Evolutionary conservation across 768 basidiomycete genomes (phyloP).

Genomic region (Naganishia vaughanmartiniae): DNA sequence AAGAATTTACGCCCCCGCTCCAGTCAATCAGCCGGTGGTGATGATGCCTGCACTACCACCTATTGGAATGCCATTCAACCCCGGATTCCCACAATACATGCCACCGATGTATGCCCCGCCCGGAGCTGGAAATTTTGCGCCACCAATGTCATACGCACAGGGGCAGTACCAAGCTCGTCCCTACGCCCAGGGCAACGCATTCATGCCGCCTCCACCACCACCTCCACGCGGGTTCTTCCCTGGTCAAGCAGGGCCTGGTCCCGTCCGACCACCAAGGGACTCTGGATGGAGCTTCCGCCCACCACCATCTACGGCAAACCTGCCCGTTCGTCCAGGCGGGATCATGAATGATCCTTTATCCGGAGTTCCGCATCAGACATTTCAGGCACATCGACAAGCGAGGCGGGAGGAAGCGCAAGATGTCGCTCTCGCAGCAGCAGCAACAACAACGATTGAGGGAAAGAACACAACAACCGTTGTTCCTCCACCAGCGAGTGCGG

Average conservation of each 20-base stretch:
- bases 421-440: conserved; percentile 9
- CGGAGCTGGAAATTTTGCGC: conserved; percentile 25
- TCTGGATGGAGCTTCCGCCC: background rate
- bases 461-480: conserved; percentile 32
- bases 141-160: conserved; percentile 31
- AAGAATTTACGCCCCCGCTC: background rate
- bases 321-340: conserved; percentile 8
- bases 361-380: conserved; percentile 72
- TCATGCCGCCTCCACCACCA: conserved; percentile 10
- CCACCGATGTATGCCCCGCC: conserved; percentile 49
- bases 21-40: background rate
- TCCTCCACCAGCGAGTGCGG: conserved; percentile 58
- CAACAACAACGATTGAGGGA: too few relatives aligned
- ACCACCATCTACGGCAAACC: conserved; percentile 52
- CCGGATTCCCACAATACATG: conserved; percentile 28
- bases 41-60: conserved; percentile 8
- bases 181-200: background rate
- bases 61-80: conserved; percentile 36
- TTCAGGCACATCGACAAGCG: conserved; percentile 66
- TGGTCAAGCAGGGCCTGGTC: conserved; percentile 15
- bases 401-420: conserved; percentile 44
- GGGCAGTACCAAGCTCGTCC: conserved; percentile 6
- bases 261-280: background rate
- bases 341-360: conserved; percentile 68
- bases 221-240: conserved; percentile 29